These are phyloP conservation scores for Leptodontidium sp. DNA, from an alignment of 2,329 filamentous ascomycete genomes.

Conservation along the genomic window DNA sequence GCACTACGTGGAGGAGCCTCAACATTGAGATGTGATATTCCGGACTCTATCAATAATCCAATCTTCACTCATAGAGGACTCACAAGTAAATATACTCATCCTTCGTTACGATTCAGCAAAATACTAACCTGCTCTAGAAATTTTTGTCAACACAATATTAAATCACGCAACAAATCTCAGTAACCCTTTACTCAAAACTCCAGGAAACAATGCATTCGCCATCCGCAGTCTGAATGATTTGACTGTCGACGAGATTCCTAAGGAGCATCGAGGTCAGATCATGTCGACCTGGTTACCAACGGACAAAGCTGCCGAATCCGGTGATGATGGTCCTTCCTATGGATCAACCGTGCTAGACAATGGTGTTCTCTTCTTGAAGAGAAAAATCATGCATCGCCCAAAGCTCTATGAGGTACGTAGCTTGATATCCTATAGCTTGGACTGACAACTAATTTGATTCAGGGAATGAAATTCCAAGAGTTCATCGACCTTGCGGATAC, in stretches of 20 bases:
- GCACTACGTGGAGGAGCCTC: constrained; percentile 29
- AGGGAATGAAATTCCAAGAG: constrained; percentile 49
- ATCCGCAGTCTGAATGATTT: constrained; percentile 39
- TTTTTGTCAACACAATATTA: constrained; percentile 43
- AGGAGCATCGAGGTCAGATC: constrained; percentile 54
- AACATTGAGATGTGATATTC: constrained; percentile 3
- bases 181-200: constrained; percentile 34
- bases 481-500: constrained; percentile 47
- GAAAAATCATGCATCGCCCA: constrained; percentile 59
- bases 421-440: neutral
- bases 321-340: constrained; percentile 4
- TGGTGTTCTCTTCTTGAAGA: constrained; percentile 53
- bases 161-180: constrained; percentile 31
- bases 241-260: constrained; percentile 51
- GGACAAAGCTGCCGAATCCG: constrained; percentile 15
- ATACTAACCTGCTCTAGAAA: constrained; percentile 30
- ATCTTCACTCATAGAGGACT: constrained; percentile 39
- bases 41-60: constrained; percentile 27
- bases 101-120: neutral
- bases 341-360: constrained; percentile 34
- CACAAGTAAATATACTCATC: constrained; percentile 34
- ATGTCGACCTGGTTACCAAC: constrained; percentile 47
- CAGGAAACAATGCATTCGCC: constrained; percentile 39
- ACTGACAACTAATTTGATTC: constrained; percentile 25
- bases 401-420: constrained; percentile 56